Conservation (phyloP, 1,139 yeast species). For the Debaryomycetaceae sp. region DNA sequence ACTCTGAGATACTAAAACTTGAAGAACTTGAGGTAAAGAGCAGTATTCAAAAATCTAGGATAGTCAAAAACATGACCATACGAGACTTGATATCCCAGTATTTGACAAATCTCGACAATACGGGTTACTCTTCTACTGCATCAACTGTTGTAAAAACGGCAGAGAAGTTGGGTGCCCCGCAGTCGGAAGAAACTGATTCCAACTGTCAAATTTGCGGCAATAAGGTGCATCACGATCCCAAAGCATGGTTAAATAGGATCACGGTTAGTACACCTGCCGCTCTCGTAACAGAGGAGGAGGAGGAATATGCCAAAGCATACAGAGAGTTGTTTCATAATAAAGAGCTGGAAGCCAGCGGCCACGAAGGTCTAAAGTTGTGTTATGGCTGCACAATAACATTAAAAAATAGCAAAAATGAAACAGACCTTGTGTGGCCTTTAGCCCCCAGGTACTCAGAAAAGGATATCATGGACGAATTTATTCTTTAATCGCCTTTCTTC, state of each 20-base stretch:
- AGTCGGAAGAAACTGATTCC: conserved; percentile 11
- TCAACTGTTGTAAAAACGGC: conserved; percentile 93
- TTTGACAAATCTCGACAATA: conserved; percentile 64
- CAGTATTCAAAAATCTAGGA: conserved; percentile 24
- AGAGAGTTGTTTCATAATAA: conserved; percentile 8
- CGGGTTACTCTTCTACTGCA: conserved; percentile 85
- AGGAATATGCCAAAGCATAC: conserved; percentile 26
- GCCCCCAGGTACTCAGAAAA: conserved; percentile 7
- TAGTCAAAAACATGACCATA: conserved; percentile 70
- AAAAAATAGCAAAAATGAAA: conserved; percentile 34
- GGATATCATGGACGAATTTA: conserved; percentile 9
- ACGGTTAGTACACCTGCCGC: conserved; percentile 64
- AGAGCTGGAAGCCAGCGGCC: neutral
- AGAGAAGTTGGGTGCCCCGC: conserved; percentile 65
- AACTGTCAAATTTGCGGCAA: conserved; percentile 54
- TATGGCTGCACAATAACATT: conserved; percentile 76
- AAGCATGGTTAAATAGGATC: conserved; percentile 67
- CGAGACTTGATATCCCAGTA: conserved; percentile 76
- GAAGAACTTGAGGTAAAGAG: conserved; percentile 18
- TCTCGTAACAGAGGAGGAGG: conserved; percentile 47
- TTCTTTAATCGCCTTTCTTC: neutral
- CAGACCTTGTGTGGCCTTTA: conserved; percentile 53
- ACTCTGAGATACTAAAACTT: conserved; percentile 36
- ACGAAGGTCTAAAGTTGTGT: conserved; percentile 44
- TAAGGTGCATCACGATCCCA: conserved; percentile 53